These are phyloP conservation scores for Phaffomyces antillensis DNA, from an alignment of 805 yeast genomes.

Conservation along the genomic window DNA sequence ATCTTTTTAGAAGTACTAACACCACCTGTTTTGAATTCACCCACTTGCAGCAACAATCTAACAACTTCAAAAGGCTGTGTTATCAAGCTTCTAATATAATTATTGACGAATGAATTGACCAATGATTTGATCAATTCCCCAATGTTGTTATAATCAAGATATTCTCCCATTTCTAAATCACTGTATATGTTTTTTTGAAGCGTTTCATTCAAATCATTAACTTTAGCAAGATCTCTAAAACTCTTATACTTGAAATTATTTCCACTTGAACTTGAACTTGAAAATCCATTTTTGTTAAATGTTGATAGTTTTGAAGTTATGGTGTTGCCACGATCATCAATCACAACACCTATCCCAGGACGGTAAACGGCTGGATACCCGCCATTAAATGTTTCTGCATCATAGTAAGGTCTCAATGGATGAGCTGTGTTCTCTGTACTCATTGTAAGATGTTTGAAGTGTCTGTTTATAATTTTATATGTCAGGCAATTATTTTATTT, in stretches of 20 bases:
- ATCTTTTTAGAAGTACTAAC: neutral
- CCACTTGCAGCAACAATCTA: conserved; percentile 73
- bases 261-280: neutral
- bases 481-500: neutral
- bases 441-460: neutral
- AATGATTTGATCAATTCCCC: conserved; percentile 51
- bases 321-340: conserved; percentile 35
- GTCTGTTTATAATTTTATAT: neutral
- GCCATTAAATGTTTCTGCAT: conserved; percentile 58
- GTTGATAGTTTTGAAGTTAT: conserved; percentile 32
- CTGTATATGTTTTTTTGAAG: conserved; percentile 23
- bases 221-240: conserved; percentile 17
- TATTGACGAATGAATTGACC: conserved; percentile 53
- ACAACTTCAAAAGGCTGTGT: conserved; percentile 89
- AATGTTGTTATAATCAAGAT: conserved; percentile 52
- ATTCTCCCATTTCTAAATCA: conserved; percentile 61
- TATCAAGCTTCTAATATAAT: conserved; percentile 60
- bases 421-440: conserved; percentile 2
- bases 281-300: conserved; percentile 7
- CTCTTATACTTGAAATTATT: conserved; percentile 6
- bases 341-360: conserved; percentile 54
- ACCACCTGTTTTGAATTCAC: conserved; percentile 39
- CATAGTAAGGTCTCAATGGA: conserved; percentile 58
- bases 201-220: conserved; percentile 18
- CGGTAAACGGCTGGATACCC: conserved; percentile 54